Evolutionary conservation across 2,329 filamentous ascomycete genomes (phyloP), one percentile per base, ranked within the genome.

Genomic region (Penicillium sp.): DNA sequence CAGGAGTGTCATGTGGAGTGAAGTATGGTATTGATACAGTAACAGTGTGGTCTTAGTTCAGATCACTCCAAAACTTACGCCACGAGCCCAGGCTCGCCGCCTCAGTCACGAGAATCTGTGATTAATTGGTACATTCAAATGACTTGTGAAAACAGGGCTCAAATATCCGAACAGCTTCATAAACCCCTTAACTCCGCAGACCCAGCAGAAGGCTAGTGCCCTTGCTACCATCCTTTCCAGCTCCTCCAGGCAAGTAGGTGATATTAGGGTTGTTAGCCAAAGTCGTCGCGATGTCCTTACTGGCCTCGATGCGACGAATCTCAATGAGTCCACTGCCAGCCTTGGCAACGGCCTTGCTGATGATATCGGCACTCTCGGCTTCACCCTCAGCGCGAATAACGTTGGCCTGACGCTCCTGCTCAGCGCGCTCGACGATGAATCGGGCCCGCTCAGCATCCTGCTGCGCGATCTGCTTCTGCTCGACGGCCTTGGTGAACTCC

Each of bases 381-480:
- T 99, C 93, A 70, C 93, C 93, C 81, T 99, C 93, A 44, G 93
- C 93, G 49, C 93, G 84, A 73, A 99, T 99, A 66, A 99, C 93
- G 76, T 93, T 97, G 63, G 93, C 93, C 77, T 99, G 93, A 65
- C 93, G 82, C 78, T 99, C 93, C 79, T 99, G 93, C 81, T 99
- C 93, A 53, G 93, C 93, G 72, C 89, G 89, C 81, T 99, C 93
- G 71, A 99, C 93, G 62, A 99, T 95, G 79, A 99, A 99, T 60
- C 93, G 83, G 41, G 93, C 93, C 59, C 93, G 83, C 80, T 99
- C 93, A 57, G 93, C 93, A 69, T 99, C 93, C 76, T 99, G 93
- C 77, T 99, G 93, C 48, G 93, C 93, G 72, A 99, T 99, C 80
- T 99, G 93, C 84, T 99, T 99, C 83, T 99, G 93, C 78, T 99